Evolutionary conservation across 2,329 filamentous ascomycete genomes (phyloP), one percentile per base, ranked within the genome.

Genomic region (Aspergillus spinulosporus): DNA sequence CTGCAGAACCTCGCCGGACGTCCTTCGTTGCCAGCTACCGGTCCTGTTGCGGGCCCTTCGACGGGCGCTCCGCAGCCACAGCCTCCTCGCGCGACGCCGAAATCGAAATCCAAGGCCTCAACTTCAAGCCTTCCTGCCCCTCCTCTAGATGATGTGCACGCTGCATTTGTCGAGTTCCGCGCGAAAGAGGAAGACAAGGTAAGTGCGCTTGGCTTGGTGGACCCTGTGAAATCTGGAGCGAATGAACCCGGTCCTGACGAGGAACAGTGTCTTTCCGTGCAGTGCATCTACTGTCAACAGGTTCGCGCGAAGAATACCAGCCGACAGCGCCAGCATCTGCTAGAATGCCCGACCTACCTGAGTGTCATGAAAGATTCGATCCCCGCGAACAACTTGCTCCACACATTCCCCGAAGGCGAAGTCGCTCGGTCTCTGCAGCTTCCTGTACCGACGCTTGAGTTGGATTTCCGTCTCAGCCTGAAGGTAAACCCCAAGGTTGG

Each of bases 391-490:
- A 79, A 79, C 58, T 70, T 80, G 45, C 73, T 80, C 32, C 77
- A 80, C 64, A 77, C 76, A 40, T 80, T 80, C 62, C 78, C 78
- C 31, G 77, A 79, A 63, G 76, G 76, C 46, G 77, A 80, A 65
- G 68, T 78, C 50, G 77, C 77, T 21, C 76, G 77, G 14, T 78
- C 76, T 6, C 64, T 79, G 45, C 74, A 77, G 60, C 70, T 80
- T 29, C 79, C 79, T 6, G 70, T 74, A 5, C 79, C 79, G 0
- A 69, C 70, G 4, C 73, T 81, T 31, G 78, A 80, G 59, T 71
- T 81, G 45, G 79, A 82, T 62, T 82, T 81, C 68, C 77, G 79
- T 49, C 80, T 82, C 72, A 79, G 77, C 63, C 74, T 81, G 53
- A 80, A 80, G 62, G 67, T 81, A 63, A 81, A 82, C 60, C 79